Evolutionary conservation across 2,329 filamentous ascomycete species (phyloP).

Genomic region (Hymenotorrendiella dingleyae): DNA sequence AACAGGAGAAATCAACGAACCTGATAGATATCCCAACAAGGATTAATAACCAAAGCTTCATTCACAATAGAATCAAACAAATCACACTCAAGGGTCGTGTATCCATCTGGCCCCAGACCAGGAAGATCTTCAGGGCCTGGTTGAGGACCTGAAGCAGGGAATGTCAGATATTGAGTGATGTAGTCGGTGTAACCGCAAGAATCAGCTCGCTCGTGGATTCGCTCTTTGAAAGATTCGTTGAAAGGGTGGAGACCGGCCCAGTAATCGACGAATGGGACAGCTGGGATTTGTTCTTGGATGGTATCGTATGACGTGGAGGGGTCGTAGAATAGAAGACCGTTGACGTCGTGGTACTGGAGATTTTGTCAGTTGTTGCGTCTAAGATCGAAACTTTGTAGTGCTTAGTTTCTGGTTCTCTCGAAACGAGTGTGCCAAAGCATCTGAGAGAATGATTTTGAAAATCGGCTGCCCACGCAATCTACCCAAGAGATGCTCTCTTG

Average conservation of each 20-base stretch:
- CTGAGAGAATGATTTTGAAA: no score
- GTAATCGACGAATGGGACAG: conserved; percentile 54
- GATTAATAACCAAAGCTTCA: conserved; percentile 55
- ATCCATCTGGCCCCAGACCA: conserved; percentile 35
- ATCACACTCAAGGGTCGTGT: conserved; percentile 44
- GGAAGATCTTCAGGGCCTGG: conserved; percentile 41
- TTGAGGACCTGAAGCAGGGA: conserved; percentile 59
- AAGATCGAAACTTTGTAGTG: no score
- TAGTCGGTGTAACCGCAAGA: conserved; percentile 59
- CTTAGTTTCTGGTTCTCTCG: no score
- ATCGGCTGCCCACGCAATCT: no score
- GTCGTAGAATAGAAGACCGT: conserved; percentile 68
- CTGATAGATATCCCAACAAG: conserved; percentile 75
- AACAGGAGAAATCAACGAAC: no score
- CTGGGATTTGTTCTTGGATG: conserved; percentile 41
- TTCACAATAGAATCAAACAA: conserved; percentile 50
- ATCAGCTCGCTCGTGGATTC: conserved; percentile 46
- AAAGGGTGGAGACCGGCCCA: conserved; percentile 56
- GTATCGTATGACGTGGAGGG: conserved; percentile 52
- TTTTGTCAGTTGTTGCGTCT: conserved; percentile 29
- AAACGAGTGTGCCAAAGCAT: no score
- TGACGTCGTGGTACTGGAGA: conserved; percentile 56
- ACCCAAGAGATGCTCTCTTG: no score
- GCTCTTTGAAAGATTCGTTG: conserved; percentile 48
- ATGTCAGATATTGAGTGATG: conserved; percentile 56